A percentile compares a stretch with the other conserved stretches of the same genome.
Conservation (phyloP, 1,284 basidiomycete genomes). For the Stereum hirsutum region DNA sequence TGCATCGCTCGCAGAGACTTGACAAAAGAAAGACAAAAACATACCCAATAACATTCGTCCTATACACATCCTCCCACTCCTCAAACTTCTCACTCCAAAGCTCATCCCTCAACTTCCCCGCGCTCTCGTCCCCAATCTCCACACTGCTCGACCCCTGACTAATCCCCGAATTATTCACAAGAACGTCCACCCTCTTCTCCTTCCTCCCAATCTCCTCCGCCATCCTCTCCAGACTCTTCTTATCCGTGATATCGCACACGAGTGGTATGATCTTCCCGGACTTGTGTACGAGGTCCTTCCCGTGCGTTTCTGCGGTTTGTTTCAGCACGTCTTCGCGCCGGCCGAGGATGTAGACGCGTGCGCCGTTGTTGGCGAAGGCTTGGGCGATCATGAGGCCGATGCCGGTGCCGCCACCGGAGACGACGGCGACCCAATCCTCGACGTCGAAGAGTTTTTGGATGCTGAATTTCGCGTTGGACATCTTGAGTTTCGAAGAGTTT, state of each 20-base stretch:
- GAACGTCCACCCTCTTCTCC: conserved; percentile 27
- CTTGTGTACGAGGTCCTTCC: conserved; percentile 16
- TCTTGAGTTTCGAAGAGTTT: neutral
- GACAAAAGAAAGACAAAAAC: conserved; percentile 1
- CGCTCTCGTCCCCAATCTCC: conserved; percentile 23
- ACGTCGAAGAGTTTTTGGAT: conserved; percentile 21
- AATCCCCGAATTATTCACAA: conserved; percentile 30
- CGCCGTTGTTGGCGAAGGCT: conserved; percentile 30
- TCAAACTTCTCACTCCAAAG: conserved; percentile 23
- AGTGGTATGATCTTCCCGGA: conserved; percentile 25
- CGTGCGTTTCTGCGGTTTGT: conserved; percentile 10
- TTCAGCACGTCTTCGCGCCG: conserved; percentile 7
- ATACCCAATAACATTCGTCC: conserved; percentile 27
- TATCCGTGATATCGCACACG: conserved; percentile 23
- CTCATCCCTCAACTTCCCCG: conserved; percentile 20
- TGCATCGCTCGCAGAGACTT: conserved; percentile 2
- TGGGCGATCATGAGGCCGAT: conserved; percentile 32
- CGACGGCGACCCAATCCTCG: conserved; percentile 24
- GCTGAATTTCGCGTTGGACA: conserved; percentile 14
- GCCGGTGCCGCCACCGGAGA: conserved; percentile 31
- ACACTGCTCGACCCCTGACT: conserved; percentile 17
- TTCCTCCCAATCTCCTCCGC: conserved; percentile 21
- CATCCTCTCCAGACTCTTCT: conserved; percentile 23
- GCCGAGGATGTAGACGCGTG: conserved; percentile 21
- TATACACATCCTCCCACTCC: conserved; percentile 27